Evolutionary conservation across 768 basidiomycete genomes (phyloP), one percentile per base, ranked within the genome.

Genomic region (Russula abietina): DNA sequence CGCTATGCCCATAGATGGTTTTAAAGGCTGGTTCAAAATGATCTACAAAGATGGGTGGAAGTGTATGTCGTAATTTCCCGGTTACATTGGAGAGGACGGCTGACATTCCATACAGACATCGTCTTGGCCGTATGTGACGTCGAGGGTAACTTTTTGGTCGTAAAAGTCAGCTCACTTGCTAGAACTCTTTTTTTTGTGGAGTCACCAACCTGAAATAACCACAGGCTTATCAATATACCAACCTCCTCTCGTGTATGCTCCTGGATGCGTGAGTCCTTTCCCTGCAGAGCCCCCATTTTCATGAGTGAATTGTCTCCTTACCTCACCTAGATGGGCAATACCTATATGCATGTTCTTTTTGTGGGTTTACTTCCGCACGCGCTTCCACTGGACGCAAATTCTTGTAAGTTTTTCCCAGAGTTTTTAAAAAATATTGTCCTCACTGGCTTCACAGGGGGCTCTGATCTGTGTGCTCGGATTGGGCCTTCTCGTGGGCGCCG

Each of bases 181-280:
- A 24, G 30, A 16, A 19, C 45, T 38, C 26, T 38, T 54, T 38
- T 22, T 56, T 24, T 8, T 4, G 32, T 51, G 6, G 41, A 36
- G 16, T 43, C 3, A 24, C 43, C 32, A 67, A 60, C 5, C 11
- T 17, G 24, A 57, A 51, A 51, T 39, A 12, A 12, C 12, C 38
- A 24, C 59, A 87, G 83, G 89, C 91, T 19, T 93, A 88, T 71
- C 81, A 91, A 75, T 93, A 89, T 76, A 93, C 92, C 38, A 90
- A 89, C 67, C 75, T 94, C 3, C 76, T 94, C 51, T 93, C 92
- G 1, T 91, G 89, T 73, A 93, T 93, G 89, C 81, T 94, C n/a
- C 84, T 94, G 52, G 91, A 93, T 70, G 90, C 91, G 83, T 90
- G 71, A 64, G 84, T 69, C 39, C 38, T 30, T 50, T 22, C 22